phyloP scores from a whole-genome alignment of 2,329 filamentous ascomycete genomes.

The Diaporthe destruens region DNA sequence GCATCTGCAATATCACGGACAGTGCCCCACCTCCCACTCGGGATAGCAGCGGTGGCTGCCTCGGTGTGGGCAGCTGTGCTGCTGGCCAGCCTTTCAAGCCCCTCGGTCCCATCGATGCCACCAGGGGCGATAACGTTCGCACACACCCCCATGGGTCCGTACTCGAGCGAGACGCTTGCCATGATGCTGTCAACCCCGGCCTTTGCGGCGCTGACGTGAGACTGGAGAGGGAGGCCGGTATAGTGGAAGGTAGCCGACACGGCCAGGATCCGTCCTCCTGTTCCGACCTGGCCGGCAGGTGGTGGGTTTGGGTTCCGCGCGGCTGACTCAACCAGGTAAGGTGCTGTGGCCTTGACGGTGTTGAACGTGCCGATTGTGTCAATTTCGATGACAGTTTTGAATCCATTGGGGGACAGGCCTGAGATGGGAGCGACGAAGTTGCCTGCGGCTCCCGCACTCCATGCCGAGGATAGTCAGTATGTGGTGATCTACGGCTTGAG shows the following conservation, averaged over 20 bases:
- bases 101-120: slow-evolving; percentile 87
- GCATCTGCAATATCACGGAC: slow-evolving; percentile 93
- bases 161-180: slow-evolving; percentile 84
- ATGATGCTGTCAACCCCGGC: slow-evolving; percentile 89
- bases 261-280: slow-evolving; percentile 88
- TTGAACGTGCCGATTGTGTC: slow-evolving; percentile 95
- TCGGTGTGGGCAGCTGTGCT: slow-evolving; percentile 50
- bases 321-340: slow-evolving; percentile 83
- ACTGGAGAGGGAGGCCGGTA: slow-evolving; percentile 85
- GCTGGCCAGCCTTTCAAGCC: slow-evolving; percentile 72
- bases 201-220: slow-evolving; percentile 93
- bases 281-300: slow-evolving; percentile 67
- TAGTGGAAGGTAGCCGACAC: slow-evolving; percentile 94
- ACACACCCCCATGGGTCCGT: slow-evolving; percentile 87
- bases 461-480: slow-evolving; percentile 26
- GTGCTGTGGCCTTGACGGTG: slow-evolving; percentile 91
- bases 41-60: slow-evolving; percentile 64
- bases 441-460: slow-evolving; percentile 89
- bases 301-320: slow-evolving; percentile 69
- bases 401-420: slow-evolving; percentile 86
- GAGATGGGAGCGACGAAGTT: slow-evolving; percentile 93
- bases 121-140: slow-evolving; percentile 92
- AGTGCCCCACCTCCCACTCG: slow-evolving; percentile 80
- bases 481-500: not conserved
- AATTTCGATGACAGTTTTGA: slow-evolving; percentile 96